phyloP scores from a whole-genome alignment of 2,329 filamentous ascomycete genomes.

The Venturia pyrina region DNA sequence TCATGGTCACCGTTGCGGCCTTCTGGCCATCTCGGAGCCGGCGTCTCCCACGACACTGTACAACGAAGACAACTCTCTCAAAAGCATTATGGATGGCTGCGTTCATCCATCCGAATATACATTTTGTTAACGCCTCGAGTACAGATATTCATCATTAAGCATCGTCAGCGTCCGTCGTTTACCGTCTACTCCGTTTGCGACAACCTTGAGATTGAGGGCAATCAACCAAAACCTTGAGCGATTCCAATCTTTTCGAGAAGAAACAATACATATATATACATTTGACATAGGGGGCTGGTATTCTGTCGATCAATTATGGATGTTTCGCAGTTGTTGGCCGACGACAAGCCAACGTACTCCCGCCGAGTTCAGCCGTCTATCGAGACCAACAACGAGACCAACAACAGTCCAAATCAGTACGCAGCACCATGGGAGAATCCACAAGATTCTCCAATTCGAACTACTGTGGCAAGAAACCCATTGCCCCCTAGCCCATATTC shows the following conservation, averaged over 20 bases:
- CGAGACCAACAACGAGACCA: not conserved
- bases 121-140: not conserved
- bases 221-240: not conserved
- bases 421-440: not conserved
- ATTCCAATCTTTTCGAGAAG: not conserved
- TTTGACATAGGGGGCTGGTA: not conserved
- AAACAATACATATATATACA: not conserved
- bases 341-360: constrained; percentile 1
- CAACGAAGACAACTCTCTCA: not conserved
- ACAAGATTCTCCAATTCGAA: not conserved
- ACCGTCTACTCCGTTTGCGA: not conserved
- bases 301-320: not conserved
- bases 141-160: not conserved
- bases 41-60: not conserved
- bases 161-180: not conserved
- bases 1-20: not conserved
- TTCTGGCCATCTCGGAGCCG: not conserved
- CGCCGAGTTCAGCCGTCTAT: constrained; percentile 2
- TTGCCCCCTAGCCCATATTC: constrained; percentile 4
- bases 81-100: not conserved
- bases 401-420: not conserved
- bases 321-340: constrained; percentile 3
- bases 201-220: not conserved
- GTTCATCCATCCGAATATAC: not conserved
- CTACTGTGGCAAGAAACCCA: not conserved